Evolutionary conservation across 176 grass and related monocot species (phyloP).

Genomic region (Ampelocalamus luodianensis): DNA sequence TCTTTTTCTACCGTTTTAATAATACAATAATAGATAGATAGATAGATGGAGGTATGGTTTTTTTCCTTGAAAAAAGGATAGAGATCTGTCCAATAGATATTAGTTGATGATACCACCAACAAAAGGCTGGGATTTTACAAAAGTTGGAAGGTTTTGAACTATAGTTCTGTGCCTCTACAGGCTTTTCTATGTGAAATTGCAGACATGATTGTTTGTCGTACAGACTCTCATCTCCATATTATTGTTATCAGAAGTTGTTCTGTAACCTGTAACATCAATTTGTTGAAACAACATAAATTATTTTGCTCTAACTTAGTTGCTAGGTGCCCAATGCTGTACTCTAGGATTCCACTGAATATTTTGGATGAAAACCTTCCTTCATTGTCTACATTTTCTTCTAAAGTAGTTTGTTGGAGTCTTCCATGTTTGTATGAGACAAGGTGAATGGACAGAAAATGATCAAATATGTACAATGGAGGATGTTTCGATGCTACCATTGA

Average conservation of each 20-base stretch:
- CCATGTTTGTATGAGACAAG: background rate
- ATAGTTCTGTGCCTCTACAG: background rate
- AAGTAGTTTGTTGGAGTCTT: background rate
- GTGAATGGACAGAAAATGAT: background rate
- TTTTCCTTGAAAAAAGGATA: background rate
- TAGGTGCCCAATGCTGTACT: background rate
- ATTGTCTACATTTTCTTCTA: background rate
- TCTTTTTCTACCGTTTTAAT: background rate
- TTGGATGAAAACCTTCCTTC: background rate
- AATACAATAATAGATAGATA: background rate
- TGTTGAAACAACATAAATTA: background rate
- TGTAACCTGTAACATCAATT: constrained; percentile 1
- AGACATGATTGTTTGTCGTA: background rate
- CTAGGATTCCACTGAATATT: background rate
- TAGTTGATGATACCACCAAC: background rate
- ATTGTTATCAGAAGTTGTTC: background rate
- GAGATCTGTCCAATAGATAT: background rate
- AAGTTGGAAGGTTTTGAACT: constrained; percentile 17
- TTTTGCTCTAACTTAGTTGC: background rate
- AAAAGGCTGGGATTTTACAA: background rate
- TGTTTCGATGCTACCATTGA: background rate
- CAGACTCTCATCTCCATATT: background rate
- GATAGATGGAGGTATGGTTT: background rate
- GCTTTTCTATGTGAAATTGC: background rate
- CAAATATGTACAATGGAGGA: background rate